Percentiles rank a stretch among this genome's conserved stretches.
phyloP scores from a whole-genome alignment of 176 grass and related monocot species.

The Typha latifolia region DNA sequence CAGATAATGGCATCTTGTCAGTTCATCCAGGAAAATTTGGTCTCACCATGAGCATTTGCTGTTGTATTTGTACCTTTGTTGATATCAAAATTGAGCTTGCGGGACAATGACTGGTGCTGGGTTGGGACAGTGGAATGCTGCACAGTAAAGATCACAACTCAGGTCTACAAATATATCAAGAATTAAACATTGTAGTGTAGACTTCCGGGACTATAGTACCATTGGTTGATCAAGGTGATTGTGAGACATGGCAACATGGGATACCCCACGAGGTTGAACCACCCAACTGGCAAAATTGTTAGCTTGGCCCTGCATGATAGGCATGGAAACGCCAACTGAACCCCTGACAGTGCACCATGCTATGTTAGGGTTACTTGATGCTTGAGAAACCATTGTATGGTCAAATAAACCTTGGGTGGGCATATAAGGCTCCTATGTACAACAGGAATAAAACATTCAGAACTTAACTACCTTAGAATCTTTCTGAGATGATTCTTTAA shows the following conservation, averaged over 20 bases:
- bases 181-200: neutral
- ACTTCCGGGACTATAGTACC: conserved; percentile 1
- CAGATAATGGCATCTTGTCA: conserved; percentile 7
- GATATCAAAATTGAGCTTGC: conserved; percentile 35
- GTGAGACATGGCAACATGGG: conserved; percentile 12
- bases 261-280: conserved; percentile 18
- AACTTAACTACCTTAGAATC: conserved; percentile 9
- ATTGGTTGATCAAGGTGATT: conserved; percentile 18
- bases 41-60: neutral
- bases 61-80: conserved; percentile 29
- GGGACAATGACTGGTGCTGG: conserved; percentile 20
- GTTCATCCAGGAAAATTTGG: conserved; percentile 6
- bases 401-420: conserved; percentile 32
- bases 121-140: conserved; percentile 20
- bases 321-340: conserved; percentile 6
- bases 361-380: conserved; percentile 26
- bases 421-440: conserved; percentile 26
- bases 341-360: conserved; percentile 26
- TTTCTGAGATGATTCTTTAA: neutral
- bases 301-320: conserved; percentile 15
- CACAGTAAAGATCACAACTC: neutral
- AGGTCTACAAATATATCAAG: conserved; percentile 3
- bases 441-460: conserved; percentile 6
- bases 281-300: conserved; percentile 34
- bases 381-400: conserved; percentile 11